These are phyloP conservation scores for Calocybe indica DNA, from an alignment of 768 basidiomycete species.

Conservation along the genomic window DNA sequence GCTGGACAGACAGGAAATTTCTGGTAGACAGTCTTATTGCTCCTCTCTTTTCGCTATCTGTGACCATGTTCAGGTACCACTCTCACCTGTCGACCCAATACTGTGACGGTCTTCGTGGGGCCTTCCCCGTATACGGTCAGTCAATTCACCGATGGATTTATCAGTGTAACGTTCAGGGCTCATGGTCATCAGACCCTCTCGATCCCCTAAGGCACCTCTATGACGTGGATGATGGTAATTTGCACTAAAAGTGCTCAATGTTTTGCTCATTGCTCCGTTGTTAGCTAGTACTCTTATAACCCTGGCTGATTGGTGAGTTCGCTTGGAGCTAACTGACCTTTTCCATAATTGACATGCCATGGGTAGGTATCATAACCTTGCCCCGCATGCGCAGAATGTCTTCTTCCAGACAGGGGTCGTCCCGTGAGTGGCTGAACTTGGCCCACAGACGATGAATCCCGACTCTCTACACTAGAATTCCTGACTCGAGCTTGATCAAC, in stretches of 20 bases:
- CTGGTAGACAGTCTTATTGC: conserved; percentile 21
- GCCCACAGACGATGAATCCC: too few relatives aligned
- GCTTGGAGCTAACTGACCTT: neutral
- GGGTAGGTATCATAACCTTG: conserved; percentile 10
- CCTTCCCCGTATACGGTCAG: neutral
- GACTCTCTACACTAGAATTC: neutral
- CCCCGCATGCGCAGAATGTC: conserved; percentile 10
- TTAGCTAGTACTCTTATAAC: conserved; percentile 23
- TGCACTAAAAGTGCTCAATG: neutral
- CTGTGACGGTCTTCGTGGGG: conserved; percentile 26
- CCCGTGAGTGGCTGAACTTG: too few relatives aligned
- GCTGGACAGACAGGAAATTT: conserved; percentile 24
- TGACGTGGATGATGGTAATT: conserved; percentile 14
- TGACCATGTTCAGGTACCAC: conserved; percentile 21
- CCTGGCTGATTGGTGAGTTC: conserved; percentile 10
- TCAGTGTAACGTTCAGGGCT: conserved; percentile 7
- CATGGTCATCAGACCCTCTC: conserved; percentile 28
- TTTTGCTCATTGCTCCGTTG: conserved; percentile 7
- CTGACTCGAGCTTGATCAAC: conserved; percentile 31
- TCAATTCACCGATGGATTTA: neutral
- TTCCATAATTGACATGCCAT: conserved; percentile 1
- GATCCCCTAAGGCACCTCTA: conserved; percentile 23
- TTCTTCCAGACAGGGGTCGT: conserved; percentile 2
- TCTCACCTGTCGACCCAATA: conserved; percentile 13
- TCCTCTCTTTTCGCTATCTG: neutral